Evolutionary conservation across 345 rosid genomes (phyloP), one percentile per base, ranked within the genome.

Genomic region (Excoecaria cochinchinensis): DNA sequence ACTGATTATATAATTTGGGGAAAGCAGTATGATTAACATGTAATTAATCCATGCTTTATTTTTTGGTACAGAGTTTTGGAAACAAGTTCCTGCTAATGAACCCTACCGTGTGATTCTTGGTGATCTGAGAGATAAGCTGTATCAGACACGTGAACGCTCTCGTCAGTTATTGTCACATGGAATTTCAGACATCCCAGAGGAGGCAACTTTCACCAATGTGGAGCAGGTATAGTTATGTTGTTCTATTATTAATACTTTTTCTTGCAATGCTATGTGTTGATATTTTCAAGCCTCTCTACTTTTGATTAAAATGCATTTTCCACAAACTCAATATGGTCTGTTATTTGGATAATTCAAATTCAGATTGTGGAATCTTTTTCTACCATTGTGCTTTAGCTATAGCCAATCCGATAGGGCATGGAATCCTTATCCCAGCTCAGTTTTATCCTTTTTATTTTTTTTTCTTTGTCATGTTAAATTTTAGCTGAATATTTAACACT

Each of bases 101-200:
- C 99, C 99, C 51, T 95, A 95, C 66, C 90, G 99, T 62, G 98
- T 95, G 51, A 84, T 95, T 40, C 98, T 95, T 42, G 95, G 98
- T 48, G 97, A 93, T 36, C 86, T 95, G 68, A 90, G 99, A 79
- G 99, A 93, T 84, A 95, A 90, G 78, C 79, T 95, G 75, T 95
- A 95, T 79, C 83, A 82, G 72, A 95, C 99, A 64, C 95, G 98
- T 50, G 99, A 95, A 74, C 95, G 92, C 71, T 84, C 99, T 31
- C 97, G 99, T 56, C 95, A 93, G 77, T 76, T 93, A 52, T 73
- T 95, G 74, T 78, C 96, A 50, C 87, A 84, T 59, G 97, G 97
- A 39, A 78, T 81, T 64, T 93, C 99, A n/a, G 99, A 96, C 74
- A 83, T 93, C 82, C 87, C 97, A 0, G 99, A 93, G 82, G 97